Evolutionary conservation across 2,329 filamentous ascomycete species (phyloP), one percentile per base, ranked within the genome.

Genomic region (Aphanoascus verrucosus): DNA sequence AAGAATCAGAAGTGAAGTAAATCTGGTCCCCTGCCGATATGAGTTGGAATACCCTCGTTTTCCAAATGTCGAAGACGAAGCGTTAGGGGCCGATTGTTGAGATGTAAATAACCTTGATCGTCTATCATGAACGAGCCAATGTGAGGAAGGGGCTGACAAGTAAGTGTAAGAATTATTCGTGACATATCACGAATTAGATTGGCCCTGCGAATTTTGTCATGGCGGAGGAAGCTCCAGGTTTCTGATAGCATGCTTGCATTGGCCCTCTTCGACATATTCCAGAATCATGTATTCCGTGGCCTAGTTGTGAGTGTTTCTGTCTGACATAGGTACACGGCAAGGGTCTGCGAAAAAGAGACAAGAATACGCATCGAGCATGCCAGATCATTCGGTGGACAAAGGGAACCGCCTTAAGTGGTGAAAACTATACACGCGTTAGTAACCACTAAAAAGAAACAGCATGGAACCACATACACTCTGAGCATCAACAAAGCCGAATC

Each of bases 81-180:
- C 19, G 56, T 56, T 23, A 63, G 46, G 20, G 61, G 61, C 17
- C 62, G 53, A 38, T 62, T 62, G 23, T 54, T 43, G 15, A 63
- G 47, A 11, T 40, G 55, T 14, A 61, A 42, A 17, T 45, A 49
- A 20, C 61, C 59, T 20, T 57, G 37, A 46, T 55, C 50, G 51
- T 63, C 53, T 28, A 63, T 50, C 9, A 48, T 59, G 37, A 60
- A 60, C 8, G 60, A 61, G 17, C 57, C 61, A 48, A 61, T 63
- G 28, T 46, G 11, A 23, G 54, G 57, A n/a, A 40, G 46, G 5
- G 49, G 50, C 37, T 58, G n/a, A 34, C 45, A 52, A 2, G 56
- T 50, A 20, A 61, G 44, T 11, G 55, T 53, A 14, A 61, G 37
- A 51, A 59, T 55, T 19, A 57, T 56, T 41, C 40, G 53, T 11